Conservation (phyloP, 1,139 yeast species). For the Candida dubliniensis region DNA sequence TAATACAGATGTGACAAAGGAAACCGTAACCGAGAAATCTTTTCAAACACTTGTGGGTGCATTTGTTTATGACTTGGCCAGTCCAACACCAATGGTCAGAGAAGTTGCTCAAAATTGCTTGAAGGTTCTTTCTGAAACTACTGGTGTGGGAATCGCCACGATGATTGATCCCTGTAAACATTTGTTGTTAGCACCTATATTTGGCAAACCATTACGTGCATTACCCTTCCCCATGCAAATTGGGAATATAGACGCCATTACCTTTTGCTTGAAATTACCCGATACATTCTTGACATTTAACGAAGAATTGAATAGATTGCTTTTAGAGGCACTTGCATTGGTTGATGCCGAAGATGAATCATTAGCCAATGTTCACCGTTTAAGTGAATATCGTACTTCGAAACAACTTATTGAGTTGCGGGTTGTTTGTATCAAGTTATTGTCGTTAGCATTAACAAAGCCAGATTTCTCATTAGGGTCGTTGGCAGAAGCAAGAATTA, state of each 20-base stretch:
- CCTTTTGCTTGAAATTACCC: constrained; percentile 81
- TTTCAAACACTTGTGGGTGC: constrained; percentile 84
- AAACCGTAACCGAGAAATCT: constrained; percentile 65
- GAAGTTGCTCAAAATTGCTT: constrained; percentile 78
- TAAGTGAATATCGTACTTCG: constrained; percentile 82
- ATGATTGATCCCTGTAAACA: constrained; percentile 83
- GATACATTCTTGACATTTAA: constrained; percentile 81
- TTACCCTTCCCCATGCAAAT: constrained; percentile 98
- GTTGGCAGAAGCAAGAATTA: constrained; percentile 78
- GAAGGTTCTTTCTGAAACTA: constrained; percentile 64
- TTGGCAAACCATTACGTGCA: constrained; percentile 94
- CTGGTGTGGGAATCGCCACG: constrained; percentile 66
- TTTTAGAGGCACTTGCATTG: constrained; percentile 87
- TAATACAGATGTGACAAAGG: constrained; percentile 58
- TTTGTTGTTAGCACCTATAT: constrained; percentile 84
- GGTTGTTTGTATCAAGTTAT: constrained; percentile 81
- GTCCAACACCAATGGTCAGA: constrained; percentile 81
- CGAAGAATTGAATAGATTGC: constrained; percentile 80
- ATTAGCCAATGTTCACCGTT: constrained; percentile 80
- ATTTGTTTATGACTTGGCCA: constrained; percentile 87
- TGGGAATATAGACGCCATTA: constrained; percentile 94
- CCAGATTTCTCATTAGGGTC: constrained; percentile 76
- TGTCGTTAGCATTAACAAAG: constrained; percentile 80
- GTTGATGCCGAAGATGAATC: constrained; percentile 99
- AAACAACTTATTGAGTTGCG: constrained; percentile 84